phyloP scores from a whole-genome alignment of 192 early-diverging fungal species.

The Backusella tarrabulga region DNA sequence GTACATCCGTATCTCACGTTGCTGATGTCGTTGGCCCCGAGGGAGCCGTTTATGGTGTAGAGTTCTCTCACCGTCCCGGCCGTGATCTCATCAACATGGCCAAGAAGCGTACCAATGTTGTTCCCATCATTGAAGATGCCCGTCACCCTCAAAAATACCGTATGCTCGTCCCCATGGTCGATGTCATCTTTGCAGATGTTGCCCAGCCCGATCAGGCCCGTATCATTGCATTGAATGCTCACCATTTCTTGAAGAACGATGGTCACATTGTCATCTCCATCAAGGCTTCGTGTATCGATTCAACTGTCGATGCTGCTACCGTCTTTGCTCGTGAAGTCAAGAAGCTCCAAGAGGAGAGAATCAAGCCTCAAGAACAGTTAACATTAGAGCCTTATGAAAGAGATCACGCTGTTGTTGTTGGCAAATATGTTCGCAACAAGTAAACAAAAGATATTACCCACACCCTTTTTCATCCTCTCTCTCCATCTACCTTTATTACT shows the following conservation, averaged over 20 bases:
- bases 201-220: slow-evolving; percentile 99
- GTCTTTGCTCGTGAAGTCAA: slow-evolving; percentile 98
- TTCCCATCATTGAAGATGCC: slow-evolving; percentile 99
- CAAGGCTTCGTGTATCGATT: slow-evolving; percentile 99
- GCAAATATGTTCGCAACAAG: slow-evolving; percentile 71
- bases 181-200: slow-evolving; percentile 99
- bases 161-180: slow-evolving; percentile 98
- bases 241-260: slow-evolving; percentile 96
- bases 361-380: slow-evolving; percentile 94
- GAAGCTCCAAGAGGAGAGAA: slow-evolving; percentile 86
- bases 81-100: slow-evolving; percentile 99
- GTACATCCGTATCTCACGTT: slow-evolving; percentile 95
- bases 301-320: slow-evolving; percentile 92
- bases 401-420: slow-evolving; percentile 97
- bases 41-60: slow-evolving; percentile 98
- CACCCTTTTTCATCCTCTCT: not conserved
- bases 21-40: slow-evolving; percentile 96
- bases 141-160: slow-evolving; percentile 99
- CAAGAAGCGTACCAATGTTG: slow-evolving; percentile 99
- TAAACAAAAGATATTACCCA: slow-evolving; percentile 28
- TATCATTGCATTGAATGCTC: slow-evolving; percentile 96
- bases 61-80: slow-evolving; percentile 98
- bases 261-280: slow-evolving; percentile 99
- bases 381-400: slow-evolving; percentile 98
- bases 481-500: slow-evolving; percentile 4